These are phyloP conservation scores for Dryas alaskensis DNA, from an alignment of 306 rosid genomes.

Conservation along the genomic window DNA sequence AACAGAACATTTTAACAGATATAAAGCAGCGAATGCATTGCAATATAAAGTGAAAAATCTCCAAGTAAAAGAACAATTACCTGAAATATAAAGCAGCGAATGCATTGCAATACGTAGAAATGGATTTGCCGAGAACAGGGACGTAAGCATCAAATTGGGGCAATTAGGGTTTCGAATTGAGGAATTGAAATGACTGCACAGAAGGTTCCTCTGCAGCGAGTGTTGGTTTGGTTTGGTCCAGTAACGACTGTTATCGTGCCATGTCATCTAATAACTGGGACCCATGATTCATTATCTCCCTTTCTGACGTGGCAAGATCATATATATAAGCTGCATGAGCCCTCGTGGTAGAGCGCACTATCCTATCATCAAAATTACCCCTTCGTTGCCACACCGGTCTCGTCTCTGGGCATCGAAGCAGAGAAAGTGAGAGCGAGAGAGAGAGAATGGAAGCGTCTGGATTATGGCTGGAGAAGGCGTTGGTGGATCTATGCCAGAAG, in stretches of 20 bases:
- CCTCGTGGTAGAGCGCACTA: background rate
- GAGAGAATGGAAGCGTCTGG: slow-evolving; percentile 59
- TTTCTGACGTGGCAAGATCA: slow-evolving; percentile 8
- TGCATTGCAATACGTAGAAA: background rate
- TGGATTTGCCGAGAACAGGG: background rate
- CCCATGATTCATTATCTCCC: background rate
- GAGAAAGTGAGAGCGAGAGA: background rate
- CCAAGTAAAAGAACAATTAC: background rate
- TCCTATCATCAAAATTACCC: background rate
- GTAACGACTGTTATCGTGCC: background rate
- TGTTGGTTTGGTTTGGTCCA: background rate
- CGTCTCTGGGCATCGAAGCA: background rate
- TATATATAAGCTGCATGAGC: background rate
- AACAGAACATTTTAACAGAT: background rate
- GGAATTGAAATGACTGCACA: background rate
- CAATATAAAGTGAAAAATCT: background rate
- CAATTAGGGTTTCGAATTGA: slow-evolving; percentile 10
- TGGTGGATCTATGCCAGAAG: slow-evolving; percentile 64
- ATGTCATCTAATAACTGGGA: slow-evolving; percentile 5
- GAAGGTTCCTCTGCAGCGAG: background rate
- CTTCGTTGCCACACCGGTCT: background rate
- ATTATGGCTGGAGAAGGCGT: slow-evolving; percentile 84
- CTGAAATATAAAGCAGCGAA: background rate
- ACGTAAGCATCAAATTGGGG: background rate
- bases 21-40: background rate